Conservation (phyloP, 805 yeast species). For the Starmerella lactis-condensi region DNA sequence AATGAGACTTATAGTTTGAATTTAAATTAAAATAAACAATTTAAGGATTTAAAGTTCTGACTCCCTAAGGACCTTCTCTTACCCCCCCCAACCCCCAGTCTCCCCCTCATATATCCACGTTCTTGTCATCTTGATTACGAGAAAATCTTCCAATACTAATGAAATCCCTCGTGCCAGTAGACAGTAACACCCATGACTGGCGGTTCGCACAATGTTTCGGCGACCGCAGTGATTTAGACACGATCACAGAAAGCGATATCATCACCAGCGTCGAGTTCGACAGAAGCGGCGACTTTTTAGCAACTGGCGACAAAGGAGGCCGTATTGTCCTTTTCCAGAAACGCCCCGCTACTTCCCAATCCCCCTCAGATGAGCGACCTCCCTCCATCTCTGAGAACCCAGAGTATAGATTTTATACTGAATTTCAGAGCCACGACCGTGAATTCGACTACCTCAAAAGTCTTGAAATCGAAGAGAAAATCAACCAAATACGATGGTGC, state of each 20-base stretch:
- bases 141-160: no score
- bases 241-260: slow-evolving; percentile 89
- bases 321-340: slow-evolving; percentile 92
- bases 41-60: no score
- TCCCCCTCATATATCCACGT: no score
- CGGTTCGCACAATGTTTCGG: slow-evolving; percentile 96
- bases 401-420: slow-evolving; percentile 89
- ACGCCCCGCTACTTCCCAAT: slow-evolving; percentile 36
- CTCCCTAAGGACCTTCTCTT: no score
- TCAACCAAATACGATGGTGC: slow-evolving; percentile 94
- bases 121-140: no score
- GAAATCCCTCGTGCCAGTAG: slow-evolving; percentile 14
- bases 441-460: slow-evolving; percentile 94
- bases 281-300: slow-evolving; percentile 81
- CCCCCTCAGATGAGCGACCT: not conserved
- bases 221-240: slow-evolving; percentile 91
- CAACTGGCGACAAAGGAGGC: slow-evolving; percentile 98
- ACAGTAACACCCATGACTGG: slow-evolving; percentile 32
- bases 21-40: no score
- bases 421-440: slow-evolving; percentile 95
- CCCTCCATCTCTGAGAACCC: slow-evolving; percentile 7
- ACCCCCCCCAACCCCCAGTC: no score
- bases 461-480: slow-evolving; percentile 92
- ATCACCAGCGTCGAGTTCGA: slow-evolving; percentile 95
- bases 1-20: no score